phyloP scores from a whole-genome alignment of 257 asterid species.

The Coffea eugenioides region DNA sequence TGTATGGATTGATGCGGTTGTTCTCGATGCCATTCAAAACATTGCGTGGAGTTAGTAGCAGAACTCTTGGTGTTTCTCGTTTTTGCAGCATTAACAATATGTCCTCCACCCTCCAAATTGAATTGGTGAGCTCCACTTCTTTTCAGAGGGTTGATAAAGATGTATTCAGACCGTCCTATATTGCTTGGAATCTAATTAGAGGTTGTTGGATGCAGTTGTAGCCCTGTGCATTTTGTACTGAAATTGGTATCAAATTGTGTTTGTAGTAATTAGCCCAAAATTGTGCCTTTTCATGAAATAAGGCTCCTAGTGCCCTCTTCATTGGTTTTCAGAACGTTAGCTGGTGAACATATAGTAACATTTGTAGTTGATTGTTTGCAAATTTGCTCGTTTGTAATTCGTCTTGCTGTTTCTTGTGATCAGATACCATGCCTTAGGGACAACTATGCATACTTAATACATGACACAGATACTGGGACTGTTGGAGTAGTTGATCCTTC shows the following conservation, averaged over 20 bases:
- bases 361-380: neutral
- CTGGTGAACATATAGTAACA: no score
- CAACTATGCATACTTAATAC: constrained; percentile 87
- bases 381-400: no score
- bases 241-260: no score
- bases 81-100: constrained; percentile 68
- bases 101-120: constrained; percentile 73
- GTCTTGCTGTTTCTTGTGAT: constrained; percentile 3
- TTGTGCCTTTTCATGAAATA: no score
- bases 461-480: constrained; percentile 88
- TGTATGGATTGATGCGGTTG: constrained; percentile 75
- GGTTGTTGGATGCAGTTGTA: neutral
- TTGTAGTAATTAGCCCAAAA: no score
- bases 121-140: constrained; percentile 53
- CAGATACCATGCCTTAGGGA: constrained; percentile 92
- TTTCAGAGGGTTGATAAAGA: no score
- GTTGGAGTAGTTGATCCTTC: constrained; percentile 99
- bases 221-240: neutral
- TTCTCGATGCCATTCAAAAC: constrained; percentile 83
- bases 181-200: no score
- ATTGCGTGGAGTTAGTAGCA: constrained; percentile 62
- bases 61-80: constrained; percentile 63
- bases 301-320: no score
- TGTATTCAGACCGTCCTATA: no score
- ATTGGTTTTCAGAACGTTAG: no score